Base-by-base conservation (phyloP, 345 rosid species). In the Gossypium rotundifolium region DNA sequence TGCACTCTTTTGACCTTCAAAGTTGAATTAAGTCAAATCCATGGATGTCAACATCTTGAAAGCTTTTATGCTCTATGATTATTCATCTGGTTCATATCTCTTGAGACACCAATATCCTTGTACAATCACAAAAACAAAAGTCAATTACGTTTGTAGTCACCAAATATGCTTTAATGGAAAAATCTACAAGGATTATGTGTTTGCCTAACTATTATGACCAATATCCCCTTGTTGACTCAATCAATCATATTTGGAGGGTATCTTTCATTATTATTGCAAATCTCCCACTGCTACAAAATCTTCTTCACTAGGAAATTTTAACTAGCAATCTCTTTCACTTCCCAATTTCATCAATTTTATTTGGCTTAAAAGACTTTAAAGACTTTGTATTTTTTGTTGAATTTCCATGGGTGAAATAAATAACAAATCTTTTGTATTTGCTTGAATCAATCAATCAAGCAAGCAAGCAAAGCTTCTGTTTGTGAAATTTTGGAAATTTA, bases 21-120 rank as follows among this genome's bases (percentile, higher is more conserved):
- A 53, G 72, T 49, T 45, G 20, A 62, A 67, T 46, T n/a, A 65
- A 73, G 86, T 77, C 83, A 81, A 79, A 84, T 81, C 86, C 72
- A 53, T 67, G 72, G 57, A 78, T 70, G 88, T 86, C 89, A 57
- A 77, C 85, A 77, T 86, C 88, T 74, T 58, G 82, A 79, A 83
- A 77, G 81, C 81, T 82, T 84, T 33, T 79, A 87, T 86, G 86
- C 87, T 83, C 83, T 88, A 77, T 78, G 86, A 83, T 86, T 78
- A 80, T 89, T 84, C 84, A 80, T 85, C 86, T 78, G 87, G 73
- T 87, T 81, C 65, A 76, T 81, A 84, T 87, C 87, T 79, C 70
- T 75, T 44, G 85, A 81, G 63, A 85, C 77, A 79, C 79, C 80
- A 74, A 81, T 79, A 66, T 84, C 88, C 92, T 91, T 84, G 74